phyloP scores from a whole-genome alignment of 2,329 filamentous ascomycete genomes.

The Dactylella cylindrospora region DNA sequence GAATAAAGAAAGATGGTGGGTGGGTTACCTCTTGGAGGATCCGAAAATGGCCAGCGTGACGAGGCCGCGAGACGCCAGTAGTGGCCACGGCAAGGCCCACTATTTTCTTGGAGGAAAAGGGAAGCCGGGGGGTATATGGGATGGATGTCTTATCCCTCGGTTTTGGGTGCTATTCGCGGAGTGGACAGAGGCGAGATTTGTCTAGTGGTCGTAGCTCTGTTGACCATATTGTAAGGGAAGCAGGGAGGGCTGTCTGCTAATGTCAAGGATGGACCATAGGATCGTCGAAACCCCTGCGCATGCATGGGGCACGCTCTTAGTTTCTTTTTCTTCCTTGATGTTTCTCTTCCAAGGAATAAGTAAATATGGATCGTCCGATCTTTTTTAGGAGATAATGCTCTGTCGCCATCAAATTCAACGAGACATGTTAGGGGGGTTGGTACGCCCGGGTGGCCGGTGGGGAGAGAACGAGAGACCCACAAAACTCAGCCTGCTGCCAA shows the following conservation, averaged over 20 bases:
- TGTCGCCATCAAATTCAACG: too few species aligned
- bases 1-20: too few species aligned
- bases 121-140: neutral
- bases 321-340: too few species aligned
- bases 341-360: conserved; percentile 30
- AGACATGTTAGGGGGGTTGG: conserved; percentile 12
- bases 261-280: conserved; percentile 25
- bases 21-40: conserved; percentile 19
- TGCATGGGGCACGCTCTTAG: conserved; percentile 35
- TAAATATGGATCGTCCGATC: conserved; percentile 44
- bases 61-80: conserved; percentile 32
- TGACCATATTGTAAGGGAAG: neutral
- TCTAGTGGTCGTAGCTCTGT: conserved; percentile 26
- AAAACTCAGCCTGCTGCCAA: too few species aligned
- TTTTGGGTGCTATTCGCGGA: conserved; percentile 2
- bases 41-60: conserved; percentile 39
- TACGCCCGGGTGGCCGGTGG: conserved; percentile 7
- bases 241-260: conserved; percentile 1
- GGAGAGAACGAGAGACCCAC: neutral
- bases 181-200: neutral
- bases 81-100: conserved; percentile 20
- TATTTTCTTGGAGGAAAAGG: conserved; percentile 6
- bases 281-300: conserved; percentile 29
- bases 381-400: too few species aligned
- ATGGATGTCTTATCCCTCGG: neutral